phyloP scores from a whole-genome alignment of 495 filamentous ascomycete genomes.

The Copromyces sp. region DNA sequence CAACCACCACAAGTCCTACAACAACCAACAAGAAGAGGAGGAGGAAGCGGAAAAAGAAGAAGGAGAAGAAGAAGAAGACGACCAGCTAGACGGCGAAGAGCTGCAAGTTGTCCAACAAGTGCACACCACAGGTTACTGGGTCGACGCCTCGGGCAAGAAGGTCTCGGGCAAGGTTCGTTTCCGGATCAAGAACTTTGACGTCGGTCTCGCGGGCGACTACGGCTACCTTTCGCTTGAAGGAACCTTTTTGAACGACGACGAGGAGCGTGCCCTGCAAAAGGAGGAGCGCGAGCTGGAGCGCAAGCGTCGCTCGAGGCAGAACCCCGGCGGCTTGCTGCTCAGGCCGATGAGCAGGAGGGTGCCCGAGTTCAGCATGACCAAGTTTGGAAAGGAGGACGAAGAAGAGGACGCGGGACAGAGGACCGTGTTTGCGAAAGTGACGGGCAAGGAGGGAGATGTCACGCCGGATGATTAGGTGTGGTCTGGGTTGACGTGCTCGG shows the following conservation, averaged over 20 bases:
- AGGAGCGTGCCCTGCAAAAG: conserved; percentile 24
- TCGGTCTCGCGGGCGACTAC: conserved; percentile 38
- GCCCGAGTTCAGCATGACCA: conserved; percentile 40
- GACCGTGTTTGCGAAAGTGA: conserved; percentile 23
- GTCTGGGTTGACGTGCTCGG: conserved; percentile 16
- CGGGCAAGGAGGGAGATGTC: conserved; percentile 14
- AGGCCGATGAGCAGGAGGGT: conserved; percentile 28
- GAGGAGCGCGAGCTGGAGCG: conserved; percentile 29
- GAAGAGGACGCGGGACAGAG: conserved; percentile 24
- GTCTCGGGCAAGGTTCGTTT: conserved; percentile 35
- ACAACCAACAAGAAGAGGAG: conserved; percentile 5
- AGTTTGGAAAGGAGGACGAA: conserved; percentile 31
- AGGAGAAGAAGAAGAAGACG: conserved; percentile 10
- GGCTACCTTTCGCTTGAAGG: conserved; percentile 39
- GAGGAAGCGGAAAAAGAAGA: conserved; percentile 15
- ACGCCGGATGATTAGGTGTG: conserved; percentile 31
- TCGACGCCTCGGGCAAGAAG: conserved; percentile 25
- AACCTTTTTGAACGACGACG: conserved; percentile 35
- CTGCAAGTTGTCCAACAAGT: conserved; percentile 30
- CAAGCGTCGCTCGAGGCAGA: conserved; percentile 23
- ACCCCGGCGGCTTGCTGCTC: conserved; percentile 17
- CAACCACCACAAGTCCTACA: conserved; percentile 1
- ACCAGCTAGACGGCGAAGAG: conserved; percentile 20
- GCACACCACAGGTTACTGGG: conserved; percentile 41
- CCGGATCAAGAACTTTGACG: conserved; percentile 41